Conservation (phyloP, 164 flowering plant genomes). For the Piper betle region DNA sequence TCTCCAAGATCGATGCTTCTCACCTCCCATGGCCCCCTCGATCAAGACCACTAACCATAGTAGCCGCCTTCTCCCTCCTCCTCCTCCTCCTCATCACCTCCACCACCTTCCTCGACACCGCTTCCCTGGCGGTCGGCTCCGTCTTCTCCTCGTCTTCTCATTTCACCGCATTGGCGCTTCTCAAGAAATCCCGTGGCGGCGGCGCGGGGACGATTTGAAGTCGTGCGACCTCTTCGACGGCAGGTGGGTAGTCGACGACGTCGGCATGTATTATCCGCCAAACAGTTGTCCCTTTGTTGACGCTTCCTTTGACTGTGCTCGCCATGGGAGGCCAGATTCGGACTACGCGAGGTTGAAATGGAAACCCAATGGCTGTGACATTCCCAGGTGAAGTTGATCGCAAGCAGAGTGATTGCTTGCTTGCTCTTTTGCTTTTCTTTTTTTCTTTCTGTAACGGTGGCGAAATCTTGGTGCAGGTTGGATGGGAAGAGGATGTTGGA, state of each 20-base stretch:
- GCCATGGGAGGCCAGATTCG: slow-evolving; percentile 41
- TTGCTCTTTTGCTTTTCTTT: slow-evolving; percentile 7
- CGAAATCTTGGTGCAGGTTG: slow-evolving; percentile 25
- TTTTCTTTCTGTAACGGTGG: slow-evolving; percentile 22
- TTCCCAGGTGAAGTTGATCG: slow-evolving; percentile 24
- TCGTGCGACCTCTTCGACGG: slow-evolving; percentile 53
- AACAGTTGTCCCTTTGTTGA: slow-evolving; percentile 53
- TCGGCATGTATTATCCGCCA: slow-evolving; percentile 27
- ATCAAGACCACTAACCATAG: slow-evolving; percentile 16
- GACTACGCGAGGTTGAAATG: slow-evolving; percentile 28
- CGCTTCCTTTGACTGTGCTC: slow-evolving; percentile 40
- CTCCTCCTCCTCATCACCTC: background rate
- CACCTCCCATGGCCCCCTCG: slow-evolving; percentile 6
- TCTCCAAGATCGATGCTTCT: slow-evolving; percentile 12
- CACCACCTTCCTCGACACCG: background rate
- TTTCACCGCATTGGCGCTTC: background rate
- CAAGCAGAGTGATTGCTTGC: background rate
- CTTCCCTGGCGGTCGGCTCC: slow-evolving; percentile 3
- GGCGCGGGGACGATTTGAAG: slow-evolving; percentile 5
- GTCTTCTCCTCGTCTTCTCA: slow-evolving; percentile 2
- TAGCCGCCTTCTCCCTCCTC: slow-evolving; percentile 10
- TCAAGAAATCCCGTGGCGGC: slow-evolving; percentile 6
- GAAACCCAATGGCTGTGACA: slow-evolving; percentile 34
- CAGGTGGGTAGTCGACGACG: slow-evolving; percentile 34
- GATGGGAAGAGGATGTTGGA: slow-evolving; percentile 25